Evolutionary conservation across 2,329 filamentous ascomycete genomes (phyloP).

Genomic region (Alternaria panax): DNA sequence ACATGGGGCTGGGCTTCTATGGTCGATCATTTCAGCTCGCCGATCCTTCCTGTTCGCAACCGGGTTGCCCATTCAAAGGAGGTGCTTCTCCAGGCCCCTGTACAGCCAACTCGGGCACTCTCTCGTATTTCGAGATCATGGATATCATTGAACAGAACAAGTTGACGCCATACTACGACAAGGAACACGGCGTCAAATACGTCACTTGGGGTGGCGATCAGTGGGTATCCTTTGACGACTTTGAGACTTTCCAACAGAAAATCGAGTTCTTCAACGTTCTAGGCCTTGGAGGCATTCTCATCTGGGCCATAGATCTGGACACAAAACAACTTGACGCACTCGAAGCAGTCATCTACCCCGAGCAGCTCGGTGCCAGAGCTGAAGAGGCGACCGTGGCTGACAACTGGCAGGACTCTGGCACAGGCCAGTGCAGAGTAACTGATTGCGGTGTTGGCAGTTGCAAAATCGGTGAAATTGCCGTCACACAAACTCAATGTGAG

Average conservation of each 20-base stretch:
- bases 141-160: constrained; percentile 16
- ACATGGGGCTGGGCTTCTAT: constrained; percentile 57
- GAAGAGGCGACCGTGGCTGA: too few relatives aligned
- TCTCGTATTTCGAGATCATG: constrained; percentile 27
- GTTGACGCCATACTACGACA: constrained; percentile 15
- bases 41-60: constrained; percentile 13
- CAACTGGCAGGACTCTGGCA: too few relatives aligned
- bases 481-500: too few relatives aligned
- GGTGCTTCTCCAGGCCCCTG: constrained; percentile 17
- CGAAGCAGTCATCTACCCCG: too few relatives aligned
- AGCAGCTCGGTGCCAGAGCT: too few relatives aligned
- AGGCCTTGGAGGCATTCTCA: constrained; percentile 13
- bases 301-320: constrained; percentile 2
- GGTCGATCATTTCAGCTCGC: constrained; percentile 40
- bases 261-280: constrained; percentile 52
- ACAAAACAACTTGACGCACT: too few relatives aligned
- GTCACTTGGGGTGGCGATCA: constrained; percentile 34
- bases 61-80: constrained; percentile 11
- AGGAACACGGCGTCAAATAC: constrained; percentile 27
- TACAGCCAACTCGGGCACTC: constrained; percentile 13
- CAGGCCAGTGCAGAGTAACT: too few relatives aligned
- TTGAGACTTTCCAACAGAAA: constrained; percentile 55
- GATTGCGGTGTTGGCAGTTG: too few relatives aligned
- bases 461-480: too few relatives aligned
- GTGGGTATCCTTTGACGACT: constrained; percentile 39